Base-by-base conservation (phyloP, 1,139 yeast species). In the Arxiozyma bovina region DNA sequence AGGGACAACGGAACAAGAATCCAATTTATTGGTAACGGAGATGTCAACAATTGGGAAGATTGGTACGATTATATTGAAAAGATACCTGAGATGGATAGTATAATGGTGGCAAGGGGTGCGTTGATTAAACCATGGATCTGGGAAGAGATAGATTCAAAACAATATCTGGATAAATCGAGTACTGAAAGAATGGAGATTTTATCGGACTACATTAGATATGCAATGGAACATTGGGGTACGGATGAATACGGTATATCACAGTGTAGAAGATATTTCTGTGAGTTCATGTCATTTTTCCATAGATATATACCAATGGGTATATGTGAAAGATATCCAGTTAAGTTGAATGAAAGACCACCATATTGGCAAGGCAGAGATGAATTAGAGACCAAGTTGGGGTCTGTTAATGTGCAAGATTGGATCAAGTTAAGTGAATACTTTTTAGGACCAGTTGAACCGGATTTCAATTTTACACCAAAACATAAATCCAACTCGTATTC, bases 91-190 rank as follows among this genome's bases (percentile, higher is more conserved):
- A 83, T 91, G 54, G 99, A 94, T 71, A 83, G 94, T 42, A 95
- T 90, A 23, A 93, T 94, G 98, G 91, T 94, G 54, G 99, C 99
- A 1, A 80, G 99, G 64, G 99, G 98, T 54, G 98, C 98, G 0
- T 79, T 93, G 61, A 91, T 94, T 69, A 93, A 94, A 72, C 99
- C 99, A 50, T 93, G 99, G 99, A 88, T 93, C 51, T 93, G 93
- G 65, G 98, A 94, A 73, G 99, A 93, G 72, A 82, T 94, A 53
- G 94, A 91, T 55, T 77, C 94, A 9, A 82, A 83, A 64, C 98
- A 93, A 70, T 85, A 90, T 67, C 72, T 93, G 60, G 99, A 93
- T 71, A 94, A 93, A 72, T 77, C 89, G 2, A 84, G 96, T n/a
- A 75, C 83, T 43, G 97, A 93, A 71, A 81, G 99, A 70, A 77